A percentile compares a stretch with the other conserved stretches of the same genome.
Evolutionary conservation across 1,284 basidiomycete species (phyloP).

Genomic region (Heliocybe sulcata): DNA sequence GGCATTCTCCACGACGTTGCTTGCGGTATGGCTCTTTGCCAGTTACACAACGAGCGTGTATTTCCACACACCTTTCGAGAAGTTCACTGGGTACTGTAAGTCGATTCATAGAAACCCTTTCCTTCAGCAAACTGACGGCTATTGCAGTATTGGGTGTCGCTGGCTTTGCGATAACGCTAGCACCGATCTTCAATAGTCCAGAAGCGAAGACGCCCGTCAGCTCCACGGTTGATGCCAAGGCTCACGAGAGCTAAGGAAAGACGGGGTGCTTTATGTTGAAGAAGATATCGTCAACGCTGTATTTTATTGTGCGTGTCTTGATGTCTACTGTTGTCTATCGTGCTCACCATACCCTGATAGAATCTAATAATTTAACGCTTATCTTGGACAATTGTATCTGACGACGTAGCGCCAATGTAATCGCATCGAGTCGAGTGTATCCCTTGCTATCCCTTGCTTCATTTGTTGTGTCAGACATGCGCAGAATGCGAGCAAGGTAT

Average conservation of each 20-base stretch:
- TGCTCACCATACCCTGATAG: too few species aligned
- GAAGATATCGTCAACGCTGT: neutral
- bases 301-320: neutral
- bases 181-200: constrained; percentile 15
- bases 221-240: neutral
- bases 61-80: constrained; percentile 88
- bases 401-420: too few species aligned
- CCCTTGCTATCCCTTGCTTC: too few species aligned
- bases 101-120: constrained; percentile 14
- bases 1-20: constrained; percentile 36
- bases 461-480: too few species aligned
- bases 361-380: too few species aligned
- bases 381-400: too few species aligned
- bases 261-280: neutral
- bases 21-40: constrained; percentile 72
- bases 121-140: constrained; percentile 6
- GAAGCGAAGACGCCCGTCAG: neutral
- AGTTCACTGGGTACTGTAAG: constrained; percentile 78
- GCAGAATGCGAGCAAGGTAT: too few species aligned
- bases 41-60: constrained; percentile 79
- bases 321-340: too few species aligned
- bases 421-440: too few species aligned
- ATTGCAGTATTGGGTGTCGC: constrained; percentile 33
- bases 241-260: neutral
- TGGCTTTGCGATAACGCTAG: constrained; percentile 28